Percentiles rank a stretch among this genome's conserved stretches.
phyloP scores from a whole-genome alignment of 225 moss, liverwort and hornwort genomes.

The Lunularia cruciata region DNA sequence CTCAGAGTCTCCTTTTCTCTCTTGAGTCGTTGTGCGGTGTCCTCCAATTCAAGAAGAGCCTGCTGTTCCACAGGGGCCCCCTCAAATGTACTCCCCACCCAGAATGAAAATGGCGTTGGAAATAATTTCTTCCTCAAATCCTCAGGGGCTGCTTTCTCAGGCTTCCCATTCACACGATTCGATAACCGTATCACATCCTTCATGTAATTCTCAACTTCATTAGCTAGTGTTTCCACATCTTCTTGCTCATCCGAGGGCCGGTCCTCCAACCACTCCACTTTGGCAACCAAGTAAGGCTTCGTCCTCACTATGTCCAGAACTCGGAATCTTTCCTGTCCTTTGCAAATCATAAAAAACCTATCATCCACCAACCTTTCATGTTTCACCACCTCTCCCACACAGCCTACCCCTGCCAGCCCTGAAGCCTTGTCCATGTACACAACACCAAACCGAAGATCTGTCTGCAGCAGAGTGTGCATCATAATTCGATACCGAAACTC shows the following conservation, averaged over 20 bases:
- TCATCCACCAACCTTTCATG: slow-evolving; percentile 96
- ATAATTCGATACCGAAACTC: slow-evolving; percentile 99
- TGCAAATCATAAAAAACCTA: slow-evolving; percentile 99
- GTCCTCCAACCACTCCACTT: slow-evolving; percentile 96
- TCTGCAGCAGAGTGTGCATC: slow-evolving; percentile 99
- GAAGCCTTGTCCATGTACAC: slow-evolving; percentile 81
- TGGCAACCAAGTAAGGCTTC: slow-evolving; percentile 88
- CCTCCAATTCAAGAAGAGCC: slow-evolving; percentile 85
- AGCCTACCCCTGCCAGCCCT: slow-evolving; percentile 83
- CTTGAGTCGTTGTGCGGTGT: slow-evolving; percentile 87
- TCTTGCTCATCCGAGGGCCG: slow-evolving; percentile 85
- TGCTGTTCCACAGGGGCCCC: slow-evolving; percentile 99
- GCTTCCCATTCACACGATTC: slow-evolving; percentile 90
- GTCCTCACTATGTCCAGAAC: slow-evolving; percentile 89
- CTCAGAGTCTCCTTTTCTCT: slow-evolving; percentile 92
- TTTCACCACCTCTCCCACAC: slow-evolving; percentile 94
- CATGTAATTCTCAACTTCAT: slow-evolving; percentile 93
- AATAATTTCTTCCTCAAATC: slow-evolving; percentile 87
- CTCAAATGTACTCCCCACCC: slow-evolving; percentile 99
- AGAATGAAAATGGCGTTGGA: slow-evolving; percentile 96
- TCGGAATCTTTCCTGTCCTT: slow-evolving; percentile 96
- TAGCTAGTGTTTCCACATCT: slow-evolving; percentile 79
- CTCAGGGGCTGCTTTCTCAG: slow-evolving; percentile 79
- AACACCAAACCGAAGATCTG: slow-evolving; percentile 91
- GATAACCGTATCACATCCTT: slow-evolving; percentile 97